These are phyloP conservation scores for Skeletonema potamos DNA, from an alignment of 108 stramenopile genomes.

Conservation along the genomic window DNA sequence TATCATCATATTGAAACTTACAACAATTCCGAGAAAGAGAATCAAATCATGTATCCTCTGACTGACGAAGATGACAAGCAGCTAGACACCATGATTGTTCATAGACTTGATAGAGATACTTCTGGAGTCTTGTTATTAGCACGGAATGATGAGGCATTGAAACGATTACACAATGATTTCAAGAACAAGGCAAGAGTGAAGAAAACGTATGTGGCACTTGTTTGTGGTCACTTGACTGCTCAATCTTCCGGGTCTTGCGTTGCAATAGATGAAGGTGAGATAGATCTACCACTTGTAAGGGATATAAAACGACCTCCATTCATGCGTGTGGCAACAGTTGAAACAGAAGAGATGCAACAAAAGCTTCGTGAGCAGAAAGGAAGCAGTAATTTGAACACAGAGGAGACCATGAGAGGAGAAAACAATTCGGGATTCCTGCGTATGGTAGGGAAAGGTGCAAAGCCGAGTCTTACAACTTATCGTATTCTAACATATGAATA, in stretches of 20 bases:
- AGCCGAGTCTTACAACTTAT: slow-evolving; percentile 54
- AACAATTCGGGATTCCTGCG: slow-evolving; percentile 58
- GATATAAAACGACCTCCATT: slow-evolving; percentile 68
- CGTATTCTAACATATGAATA: slow-evolving; percentile 49
- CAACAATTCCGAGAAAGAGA: not conserved
- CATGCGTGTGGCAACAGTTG: slow-evolving; percentile 62
- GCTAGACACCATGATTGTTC: slow-evolving; percentile 67
- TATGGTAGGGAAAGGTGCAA: slow-evolving; percentile 56
- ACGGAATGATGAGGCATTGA: slow-evolving; percentile 51
- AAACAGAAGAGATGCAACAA: slow-evolving; percentile 2
- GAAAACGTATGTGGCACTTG: slow-evolving; percentile 28
- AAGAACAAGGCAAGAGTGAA: slow-evolving; percentile 19
- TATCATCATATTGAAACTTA: not conserved
- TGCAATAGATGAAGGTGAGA: slow-evolving; percentile 57
- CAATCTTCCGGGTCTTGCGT: not conserved
- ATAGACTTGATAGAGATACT: slow-evolving; percentile 78
- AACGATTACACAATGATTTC: slow-evolving; percentile 54
- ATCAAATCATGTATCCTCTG: not conserved
- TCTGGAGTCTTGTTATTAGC: slow-evolving; percentile 70
- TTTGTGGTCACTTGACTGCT: slow-evolving; percentile 34
- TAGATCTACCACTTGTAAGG: slow-evolving; percentile 67
- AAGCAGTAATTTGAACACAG: slow-evolving; percentile 36
- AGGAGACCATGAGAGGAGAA: slow-evolving; percentile 37
- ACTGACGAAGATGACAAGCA: slow-evolving; percentile 2
- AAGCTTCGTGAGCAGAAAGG: slow-evolving; percentile 2